Base-by-base conservation (phyloP, 306 rosid genomes). In the Quercus variabilis region DNA sequence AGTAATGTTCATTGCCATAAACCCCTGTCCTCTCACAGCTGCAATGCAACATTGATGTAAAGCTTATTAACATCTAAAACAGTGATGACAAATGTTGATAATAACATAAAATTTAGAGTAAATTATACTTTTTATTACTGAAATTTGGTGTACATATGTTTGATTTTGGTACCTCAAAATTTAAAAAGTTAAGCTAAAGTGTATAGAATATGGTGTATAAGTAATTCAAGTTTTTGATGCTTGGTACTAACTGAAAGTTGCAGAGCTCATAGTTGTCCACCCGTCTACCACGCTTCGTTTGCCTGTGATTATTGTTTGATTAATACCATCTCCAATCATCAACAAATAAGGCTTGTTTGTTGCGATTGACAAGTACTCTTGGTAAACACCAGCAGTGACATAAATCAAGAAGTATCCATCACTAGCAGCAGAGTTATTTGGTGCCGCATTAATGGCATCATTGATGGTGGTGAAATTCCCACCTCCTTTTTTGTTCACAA, bases 301-400 rank as follows among this genome's bases (percentile, higher is more conserved):
- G 17, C 87, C 90, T 0, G 90, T 86, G 51, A 86, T 75, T 18
- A 83, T 75, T 10, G 90, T 86, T 74, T 81, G 83, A 13, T 76
- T 78, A 28, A 86, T 83, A 46, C 90, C 90, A 3, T 86, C 90
- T 74, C 90, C 90, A 25, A 75, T 80, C 81, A 86, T 49, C 75
- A 86, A 64, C 85, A 86, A 28, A 21, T 80, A 86, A 81, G 78
- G 78, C 75, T 86, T 80, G 41, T 83, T 75, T 1, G 77, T 49
- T 20, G 74, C 55, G 30, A 86, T 72, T 0, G 73, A 55, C 25
- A 83, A 79, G 28, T 81, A 80, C 82, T 83, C 90, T 38, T 78
- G 70, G 18, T 86, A 86, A 56, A 80, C 78, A 5, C 90, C 90
- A 3, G 85, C 83, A 2, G 82, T 75, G 65, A 86, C 54, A 49